Base-by-base conservation (phyloP, 768 basidiomycete genomes). In the Naematelia aurantialba region DNA sequence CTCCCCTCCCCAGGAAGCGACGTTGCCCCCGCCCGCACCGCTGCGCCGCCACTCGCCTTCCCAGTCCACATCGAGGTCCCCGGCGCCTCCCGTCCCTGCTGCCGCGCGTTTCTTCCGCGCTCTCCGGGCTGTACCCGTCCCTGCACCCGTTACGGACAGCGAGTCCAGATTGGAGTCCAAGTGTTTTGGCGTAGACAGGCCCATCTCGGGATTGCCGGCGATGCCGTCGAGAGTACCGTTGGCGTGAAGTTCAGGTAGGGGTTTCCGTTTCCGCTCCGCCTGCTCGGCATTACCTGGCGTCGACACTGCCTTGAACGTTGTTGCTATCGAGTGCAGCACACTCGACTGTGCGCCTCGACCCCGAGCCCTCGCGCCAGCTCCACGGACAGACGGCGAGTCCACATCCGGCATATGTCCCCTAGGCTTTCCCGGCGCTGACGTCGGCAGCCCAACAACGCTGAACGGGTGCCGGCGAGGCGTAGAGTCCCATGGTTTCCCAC, bases 11-110 rank as follows among this genome's bases (percentile, higher is more conserved):
- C 72, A 71, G 42, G 56, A 39, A 5, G 55, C 21, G 5, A 70
- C 68, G 45, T 62, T 67, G 22, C 73, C 73, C 14, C 70, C 73
- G 4, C 59, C 64, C 26, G 65, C 62, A 44, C 73, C 75, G 2
- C 52, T 54, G 10, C 48, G 52, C 22, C 69, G 39, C 68, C 69
- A 73, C n/a, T 68, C 62, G 14, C 13, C 56, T 30, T 73, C 72
- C 60, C 62, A 67, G 49, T 72, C 70, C 54, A 27, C 61, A 14
- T 62, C 68, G 22, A 51, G 22, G 14, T 60, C 61, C 21, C 59
- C 45, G 21, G 14, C 42, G 26, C 58, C 39, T 45, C 42, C 22
- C 22, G 51, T 42, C 27, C 56, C 42, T 31, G 26, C 21, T 30
- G 29, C 30, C 5, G 10, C 52, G 19, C 29, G 19, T 19, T 53